A percentile compares a stretch with the other conserved stretches of the same genome.
Evolutionary conservation across 1,139 yeast species (phyloP).

Genomic region (Hyphopichia wangnamkhiaoensis): DNA sequence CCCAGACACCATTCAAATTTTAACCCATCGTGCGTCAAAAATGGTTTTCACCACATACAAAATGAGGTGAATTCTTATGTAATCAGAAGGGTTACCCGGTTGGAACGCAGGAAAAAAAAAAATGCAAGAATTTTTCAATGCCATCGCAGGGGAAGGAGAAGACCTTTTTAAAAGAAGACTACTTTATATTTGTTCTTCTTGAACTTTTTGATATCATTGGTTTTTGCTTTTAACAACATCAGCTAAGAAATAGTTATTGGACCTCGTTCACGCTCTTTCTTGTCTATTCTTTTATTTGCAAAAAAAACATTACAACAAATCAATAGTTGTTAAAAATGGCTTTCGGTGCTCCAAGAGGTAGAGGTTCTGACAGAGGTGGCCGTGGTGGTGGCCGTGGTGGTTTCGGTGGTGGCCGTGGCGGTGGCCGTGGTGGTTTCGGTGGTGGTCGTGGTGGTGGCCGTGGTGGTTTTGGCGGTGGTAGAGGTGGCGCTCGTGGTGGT

Average conservation of each 20-base stretch:
- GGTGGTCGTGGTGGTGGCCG: conserved; percentile 33
- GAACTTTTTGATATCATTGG: not conserved
- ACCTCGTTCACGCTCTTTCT: not conserved
- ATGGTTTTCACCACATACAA: conserved; percentile 4
- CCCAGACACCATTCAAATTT: conserved; percentile 2
- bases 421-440: conserved; percentile 31
- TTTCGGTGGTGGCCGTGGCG: conserved; percentile 29
- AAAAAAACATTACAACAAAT: no score
- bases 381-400: conserved; percentile 28
- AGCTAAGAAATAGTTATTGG: not conserved
- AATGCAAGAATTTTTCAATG: not conserved
- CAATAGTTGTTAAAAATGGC: conserved; percentile 18
- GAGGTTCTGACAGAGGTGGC: conserved; percentile 55
- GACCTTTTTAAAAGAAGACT: not conserved
- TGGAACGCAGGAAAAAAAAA: not conserved
- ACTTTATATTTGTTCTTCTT: not conserved
- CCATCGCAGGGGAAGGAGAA: conserved; percentile 1
- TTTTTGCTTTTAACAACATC: not conserved
- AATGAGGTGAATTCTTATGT: conserved; percentile 3
- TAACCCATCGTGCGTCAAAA: conserved; percentile 6
- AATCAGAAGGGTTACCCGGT: conserved; percentile 6
- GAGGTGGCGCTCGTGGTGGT: conserved; percentile 49
- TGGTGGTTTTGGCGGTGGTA: conserved; percentile 33
- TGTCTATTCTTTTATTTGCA: not conserved
- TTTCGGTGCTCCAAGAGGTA: conserved; percentile 43